phyloP scores from a whole-genome alignment of 129 eudicot genomes.

The Escallonia rubra region DNA sequence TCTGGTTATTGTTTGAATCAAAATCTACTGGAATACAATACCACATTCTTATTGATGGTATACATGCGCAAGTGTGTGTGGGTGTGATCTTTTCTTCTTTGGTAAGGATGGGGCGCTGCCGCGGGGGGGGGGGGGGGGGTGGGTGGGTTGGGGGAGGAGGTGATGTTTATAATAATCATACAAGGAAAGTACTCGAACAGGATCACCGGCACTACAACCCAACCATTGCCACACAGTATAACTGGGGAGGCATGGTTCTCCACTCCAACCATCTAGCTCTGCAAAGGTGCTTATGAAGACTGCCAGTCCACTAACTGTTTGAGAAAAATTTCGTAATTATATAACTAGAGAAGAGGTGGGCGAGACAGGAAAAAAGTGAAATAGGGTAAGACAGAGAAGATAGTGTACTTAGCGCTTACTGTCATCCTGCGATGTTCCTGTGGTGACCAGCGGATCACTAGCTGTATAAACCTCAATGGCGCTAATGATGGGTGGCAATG shows the following conservation, averaged over 20 bases:
- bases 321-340: no score
- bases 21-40: no score
- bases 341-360: not conserved
- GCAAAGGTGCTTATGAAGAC: constrained; percentile 1
- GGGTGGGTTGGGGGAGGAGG: no score
- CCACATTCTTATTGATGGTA: no score
- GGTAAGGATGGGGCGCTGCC: no score
- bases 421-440: constrained; percentile 7
- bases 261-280: constrained; percentile 17
- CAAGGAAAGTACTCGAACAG: constrained; percentile 14
- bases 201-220: constrained; percentile 6
- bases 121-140: no score
- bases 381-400: not conserved
- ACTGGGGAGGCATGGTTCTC: constrained; percentile 16
- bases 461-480: constrained; percentile 16
- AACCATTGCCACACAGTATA: constrained; percentile 16
- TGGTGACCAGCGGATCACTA: constrained; percentile 9
- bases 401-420: not conserved
- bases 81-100: no score
- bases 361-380: not conserved
- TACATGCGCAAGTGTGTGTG: no score
- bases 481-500: constrained; percentile 12
- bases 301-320: constrained; percentile 7
- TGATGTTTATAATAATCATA: not conserved
- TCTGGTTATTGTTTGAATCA: not conserved